phyloP scores from a whole-genome alignment of 108 stramenopile species.

The Stephanodiscus triporus region DNA sequence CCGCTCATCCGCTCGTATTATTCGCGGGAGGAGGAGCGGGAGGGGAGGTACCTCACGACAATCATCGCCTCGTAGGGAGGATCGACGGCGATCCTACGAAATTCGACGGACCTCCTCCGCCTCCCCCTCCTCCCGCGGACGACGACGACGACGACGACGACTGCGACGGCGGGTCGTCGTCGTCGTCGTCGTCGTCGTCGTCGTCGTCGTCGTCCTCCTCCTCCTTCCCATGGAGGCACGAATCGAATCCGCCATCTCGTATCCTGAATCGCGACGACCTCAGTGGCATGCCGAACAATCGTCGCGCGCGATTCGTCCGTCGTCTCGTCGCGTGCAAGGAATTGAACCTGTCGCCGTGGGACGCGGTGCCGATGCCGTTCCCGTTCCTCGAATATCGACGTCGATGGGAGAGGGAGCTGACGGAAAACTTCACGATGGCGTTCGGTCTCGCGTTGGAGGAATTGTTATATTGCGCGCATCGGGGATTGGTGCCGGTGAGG shows the following conservation, averaged over 20 bases:
- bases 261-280: slow-evolving; percentile 28
- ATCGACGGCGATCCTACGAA: no score
- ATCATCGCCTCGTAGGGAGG: no score
- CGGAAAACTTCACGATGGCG: slow-evolving; percentile 21
- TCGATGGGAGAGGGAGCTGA: slow-evolving; percentile 44
- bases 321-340: slow-evolving; percentile 31
- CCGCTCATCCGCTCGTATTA: no score
- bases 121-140: no score
- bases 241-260: slow-evolving; percentile 14
- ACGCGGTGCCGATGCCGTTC: slow-evolving; percentile 38
- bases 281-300: slow-evolving; percentile 40
- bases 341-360: slow-evolving; percentile 33
- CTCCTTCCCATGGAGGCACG: slow-evolving; percentile 49
- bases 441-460: slow-evolving; percentile 14
- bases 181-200: no score
- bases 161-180: background rate
- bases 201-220: no score
- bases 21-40: no score
- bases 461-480: slow-evolving; percentile 14
- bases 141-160: slow-evolving; percentile 4
- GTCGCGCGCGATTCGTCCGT: slow-evolving; percentile 32
- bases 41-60: no score
- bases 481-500: background rate
- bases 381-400: no score
- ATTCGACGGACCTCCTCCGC: no score